Evolutionary conservation across 2,329 filamentous ascomycete genomes (phyloP), one percentile per base, ranked within the genome.

Genomic region (Hymenoscyphus linearis): DNA sequence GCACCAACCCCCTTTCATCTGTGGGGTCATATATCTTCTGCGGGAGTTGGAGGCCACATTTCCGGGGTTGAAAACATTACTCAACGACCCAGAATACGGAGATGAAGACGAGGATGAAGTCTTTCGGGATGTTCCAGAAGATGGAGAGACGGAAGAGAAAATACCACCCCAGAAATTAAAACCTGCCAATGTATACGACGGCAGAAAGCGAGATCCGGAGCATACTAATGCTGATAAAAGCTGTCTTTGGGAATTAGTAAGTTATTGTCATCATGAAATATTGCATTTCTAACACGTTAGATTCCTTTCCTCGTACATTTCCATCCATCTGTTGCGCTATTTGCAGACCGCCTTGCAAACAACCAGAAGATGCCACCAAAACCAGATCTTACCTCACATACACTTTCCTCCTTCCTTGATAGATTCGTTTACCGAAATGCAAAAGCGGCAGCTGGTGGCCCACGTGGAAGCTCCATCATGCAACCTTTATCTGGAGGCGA

Each of bases 341-440:
- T 92, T 71, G 92, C 93, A 1, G 79, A 82, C 16, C 85, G 87
- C 60, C 77, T 98, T 44, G 76, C 96, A 9, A 79, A 83, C 56
- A 84, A 86, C 62, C 83, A 87, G 66, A 82, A 85, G 57, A 86
- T 91, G 74, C 87, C 90, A 63, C 85, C 90, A 65, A 98, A 98
- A 75, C 93, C 95, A 0, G 95, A 99, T 69, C 81, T 97, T 57
- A 88, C 90, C 16, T 87, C 91, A 61, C 93, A 98, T 74, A 95
- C 91, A 1, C 83, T 99, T 55, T 95, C 95, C 71, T 89, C 96
- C 74, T 99, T 99, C 81, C 81, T 99, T 61, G 95, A 99, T 76
- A 93, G 96, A 69, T 99, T 99, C 75, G 91, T 96, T n/a, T 99
- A 98, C 81, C 88, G 91, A 68, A 96, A 95, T 69, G 87, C 93